Base-by-base conservation (phyloP, 257 asterid species). In the Ligustrum vulgare region DNA sequence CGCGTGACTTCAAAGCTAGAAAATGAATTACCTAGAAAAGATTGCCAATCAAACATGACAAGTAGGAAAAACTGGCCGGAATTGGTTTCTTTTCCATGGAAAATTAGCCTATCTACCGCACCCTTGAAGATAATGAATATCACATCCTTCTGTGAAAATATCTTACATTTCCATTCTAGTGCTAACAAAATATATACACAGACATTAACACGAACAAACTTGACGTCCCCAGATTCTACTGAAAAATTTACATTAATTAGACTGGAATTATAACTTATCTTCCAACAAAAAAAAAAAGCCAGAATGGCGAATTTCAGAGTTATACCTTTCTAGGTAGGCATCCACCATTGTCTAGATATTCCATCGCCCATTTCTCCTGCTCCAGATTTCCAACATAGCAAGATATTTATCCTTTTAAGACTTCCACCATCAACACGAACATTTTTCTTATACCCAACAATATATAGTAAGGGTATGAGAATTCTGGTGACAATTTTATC, bases 111-210 rank as follows among this genome's bases (percentile, higher is more conserved):
- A n/a, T n/a, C n/a, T n/a, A n/a, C n/a, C n/a, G n/a, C n/a, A n/a
- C n/a, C n/a, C n/a, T n/a, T n/a, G n/a, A n/a, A n/a, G n/a, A n/a
- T n/a, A 51, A 12, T 32, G 33, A 12, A 39, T 67, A 16, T 22
- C 25, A 18, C 22, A 9, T 23, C n/a, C 31, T 28, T 60, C 16
- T 58, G 65, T 25, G 75, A 68, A 72, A 31, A 75, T 76, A 60
- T 65, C 84, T 62, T 43, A 67, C 81, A 74, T 69, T 73, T 45
- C 63, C 69, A 12, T 43, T 47, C 74, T 67, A 73, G 71, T 68
- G 74, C 81, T 70, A 23, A 33, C 34, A 37, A 72, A 74, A 81
- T 80, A 85, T 79, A 76, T 77, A 81, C 86, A 80, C 0, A 71
- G 73, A 73, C 43, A 65, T 74, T 71, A 71, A 79, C 81, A 6